Base-by-base conservation (phyloP, 495 filamentous ascomycete species). In the Daldinia vernicosa region DNA sequence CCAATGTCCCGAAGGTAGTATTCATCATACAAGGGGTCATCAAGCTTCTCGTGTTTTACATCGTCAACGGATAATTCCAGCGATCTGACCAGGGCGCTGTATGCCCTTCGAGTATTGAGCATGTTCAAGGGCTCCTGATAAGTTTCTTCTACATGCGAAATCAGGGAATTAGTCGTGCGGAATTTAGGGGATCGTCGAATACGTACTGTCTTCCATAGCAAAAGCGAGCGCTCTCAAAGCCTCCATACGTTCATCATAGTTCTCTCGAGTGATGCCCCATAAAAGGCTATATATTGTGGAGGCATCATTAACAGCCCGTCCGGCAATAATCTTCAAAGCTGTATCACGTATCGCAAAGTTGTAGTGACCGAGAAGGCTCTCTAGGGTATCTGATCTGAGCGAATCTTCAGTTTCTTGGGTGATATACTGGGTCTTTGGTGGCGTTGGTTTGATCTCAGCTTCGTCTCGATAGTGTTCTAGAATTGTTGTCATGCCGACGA, bases 341-440 rank as follows among this genome's bases (percentile, higher is more conserved):
- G 81, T 86, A 52, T 88, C 86, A 22, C 84, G 79, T 62, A 88
- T 86, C 15, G 81, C 74, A 52, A 80, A 83, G 72, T 85, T 88
- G 56, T 86, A 84, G 66, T 85, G 85, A 0, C 78, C 75, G 6
- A 87, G 70, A 19, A 88, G 79, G n/a, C 80, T 86, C 30, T 85
- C 80, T 6, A 88, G 73, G 0, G 86, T 88, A 37, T 70, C 69
- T 0, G 79, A 60, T 47, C 82, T 80, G 12, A 88, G 76, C 2
- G 85, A 83, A 55, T 88, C 86, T 66, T 88, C 86, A n/a, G 85
- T 86, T n/a, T 83, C 82, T 68, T 88, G 86, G 9, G 84, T 88
- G 64, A 88, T 88, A 71, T 87, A 87, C 66, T 86, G 84, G 11
- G 86, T 82, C 73, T 87, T 88, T 43, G 82, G 85, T 60, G 80